Conservation (phyloP, 768 basidiomycete species). For the Termitomyces bulborhizus region DNA sequence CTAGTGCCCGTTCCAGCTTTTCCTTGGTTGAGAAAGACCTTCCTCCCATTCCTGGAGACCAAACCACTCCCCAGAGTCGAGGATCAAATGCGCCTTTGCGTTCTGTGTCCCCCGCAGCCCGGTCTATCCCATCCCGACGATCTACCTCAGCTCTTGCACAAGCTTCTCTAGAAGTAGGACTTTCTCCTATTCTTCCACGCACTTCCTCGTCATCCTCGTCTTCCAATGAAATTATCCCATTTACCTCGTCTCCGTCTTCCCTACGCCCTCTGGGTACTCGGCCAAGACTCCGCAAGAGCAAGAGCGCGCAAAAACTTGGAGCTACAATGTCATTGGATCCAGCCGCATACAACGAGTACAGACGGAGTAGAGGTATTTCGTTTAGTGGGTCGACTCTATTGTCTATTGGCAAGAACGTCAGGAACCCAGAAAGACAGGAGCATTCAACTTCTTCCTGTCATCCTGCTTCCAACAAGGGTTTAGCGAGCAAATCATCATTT, state of each 20-base stretch:
- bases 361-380: conserved; percentile 50
- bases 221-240: conserved; percentile 42
- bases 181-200: conserved; percentile 46
- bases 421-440: conserved; percentile 33
- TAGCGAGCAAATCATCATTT: conserved; percentile 59
- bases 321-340: conserved; percentile 17
- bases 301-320: conserved; percentile 44
- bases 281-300: conserved; percentile 37
- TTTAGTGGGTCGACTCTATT: conserved; percentile 42
- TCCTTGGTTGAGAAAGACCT: conserved; percentile 41
- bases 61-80: conserved; percentile 1
- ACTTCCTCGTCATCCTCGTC: conserved; percentile 35
- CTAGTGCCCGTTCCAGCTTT: conserved; percentile 14
- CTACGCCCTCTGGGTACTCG: conserved; percentile 2
- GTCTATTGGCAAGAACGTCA: conserved; percentile 28
- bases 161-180: conserved; percentile 51
- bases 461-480: conserved; percentile 31
- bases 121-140: conserved; percentile 13
- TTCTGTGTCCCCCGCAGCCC: not conserved
- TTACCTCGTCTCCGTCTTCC: conserved; percentile 23
- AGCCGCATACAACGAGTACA: conserved; percentile 13
- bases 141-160: conserved; percentile 43
- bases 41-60: conserved; percentile 38
- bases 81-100: not conserved
- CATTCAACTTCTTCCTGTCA: conserved; percentile 15